These are phyloP conservation scores for Pleurotus tuoliensis DNA, from an alignment of 768 basidiomycete species.

Conservation along the genomic window DNA sequence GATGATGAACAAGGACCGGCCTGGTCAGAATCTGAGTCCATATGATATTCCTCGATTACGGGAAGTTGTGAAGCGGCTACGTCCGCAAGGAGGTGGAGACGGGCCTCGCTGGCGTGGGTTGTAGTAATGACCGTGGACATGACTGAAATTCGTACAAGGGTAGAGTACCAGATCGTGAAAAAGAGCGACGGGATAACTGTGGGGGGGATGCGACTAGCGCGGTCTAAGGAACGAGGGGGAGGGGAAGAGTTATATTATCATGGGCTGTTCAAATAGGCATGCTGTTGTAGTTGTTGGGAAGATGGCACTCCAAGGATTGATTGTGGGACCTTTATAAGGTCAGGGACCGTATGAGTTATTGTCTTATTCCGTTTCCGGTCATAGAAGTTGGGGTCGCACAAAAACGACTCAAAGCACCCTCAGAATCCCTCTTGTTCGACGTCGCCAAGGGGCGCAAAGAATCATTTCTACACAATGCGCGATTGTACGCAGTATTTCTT, in stretches of 20 bases:
- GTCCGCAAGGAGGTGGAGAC: constrained; percentile 5
- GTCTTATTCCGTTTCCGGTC: constrained; percentile 3
- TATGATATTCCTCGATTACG: neutral
- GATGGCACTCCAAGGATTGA: neutral
- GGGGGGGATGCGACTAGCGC: constrained; percentile 7
- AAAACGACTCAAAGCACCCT: neutral
- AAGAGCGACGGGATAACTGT: neutral
- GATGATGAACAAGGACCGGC: neutral
- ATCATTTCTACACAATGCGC: too few relatives aligned
- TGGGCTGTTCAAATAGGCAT: neutral
- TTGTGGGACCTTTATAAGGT: neutral
- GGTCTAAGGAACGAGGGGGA: constrained; percentile 1
- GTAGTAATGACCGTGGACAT: constrained; percentile 5
- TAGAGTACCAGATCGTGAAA: neutral
- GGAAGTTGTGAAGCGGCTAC: constrained; percentile 2
- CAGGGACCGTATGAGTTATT: constrained; percentile 3
- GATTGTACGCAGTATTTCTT: too few relatives aligned
- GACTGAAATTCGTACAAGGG: neutral
- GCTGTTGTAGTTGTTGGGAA: constrained; percentile 4
- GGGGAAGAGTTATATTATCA: neutral
- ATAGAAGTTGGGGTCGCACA: neutral
- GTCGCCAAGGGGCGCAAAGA: too few relatives aligned
- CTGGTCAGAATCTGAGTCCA: neutral
- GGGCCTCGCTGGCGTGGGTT: neutral
- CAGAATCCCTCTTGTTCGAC: too few relatives aligned